Percentiles rank a stretch among this genome's conserved stretches.
Evolutionary conservation across 305 asterid genomes (phyloP).

Genomic region (Ajuga reptans): DNA sequence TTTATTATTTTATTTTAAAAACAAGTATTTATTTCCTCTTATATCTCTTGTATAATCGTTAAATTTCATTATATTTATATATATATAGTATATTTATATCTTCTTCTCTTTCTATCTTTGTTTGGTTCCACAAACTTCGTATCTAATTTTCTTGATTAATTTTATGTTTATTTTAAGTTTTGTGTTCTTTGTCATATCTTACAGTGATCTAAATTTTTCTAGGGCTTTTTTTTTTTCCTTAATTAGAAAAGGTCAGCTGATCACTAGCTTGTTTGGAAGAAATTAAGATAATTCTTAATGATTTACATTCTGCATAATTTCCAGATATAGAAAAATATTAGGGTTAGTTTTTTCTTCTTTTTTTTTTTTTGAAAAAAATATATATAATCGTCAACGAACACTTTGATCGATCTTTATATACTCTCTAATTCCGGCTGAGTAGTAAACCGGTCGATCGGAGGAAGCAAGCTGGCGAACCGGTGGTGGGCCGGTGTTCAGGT

Average conservation of each 20-base stretch:
- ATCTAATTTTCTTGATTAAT: background rate
- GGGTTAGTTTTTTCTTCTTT: background rate
- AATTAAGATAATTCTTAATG: background rate
- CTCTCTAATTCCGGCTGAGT: background rate
- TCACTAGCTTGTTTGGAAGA: background rate
- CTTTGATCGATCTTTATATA: background rate
- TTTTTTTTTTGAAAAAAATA: too few species aligned
- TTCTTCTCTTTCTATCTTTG: conserved; percentile 14
- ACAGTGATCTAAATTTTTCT: background rate
- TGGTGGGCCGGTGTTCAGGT: conserved; percentile 72
- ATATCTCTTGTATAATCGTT: background rate
- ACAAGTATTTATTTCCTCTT: background rate
- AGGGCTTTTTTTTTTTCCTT: conserved; percentile 3
- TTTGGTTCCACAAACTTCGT: conserved; percentile 28
- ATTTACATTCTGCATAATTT: background rate
- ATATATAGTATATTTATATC: background rate
- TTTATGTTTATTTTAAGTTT: background rate
- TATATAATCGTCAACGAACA: background rate
- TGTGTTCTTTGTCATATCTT: background rate
- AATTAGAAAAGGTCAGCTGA: background rate
- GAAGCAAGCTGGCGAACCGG: conserved; percentile 43
- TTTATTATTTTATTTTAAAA: background rate
- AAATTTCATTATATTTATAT: background rate
- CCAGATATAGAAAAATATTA: background rate
- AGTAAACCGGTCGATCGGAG: background rate